These are phyloP conservation scores for Cryphonectria nitschkei DNA, from an alignment of 2,329 filamentous ascomycete species.

Conservation along the genomic window DNA sequence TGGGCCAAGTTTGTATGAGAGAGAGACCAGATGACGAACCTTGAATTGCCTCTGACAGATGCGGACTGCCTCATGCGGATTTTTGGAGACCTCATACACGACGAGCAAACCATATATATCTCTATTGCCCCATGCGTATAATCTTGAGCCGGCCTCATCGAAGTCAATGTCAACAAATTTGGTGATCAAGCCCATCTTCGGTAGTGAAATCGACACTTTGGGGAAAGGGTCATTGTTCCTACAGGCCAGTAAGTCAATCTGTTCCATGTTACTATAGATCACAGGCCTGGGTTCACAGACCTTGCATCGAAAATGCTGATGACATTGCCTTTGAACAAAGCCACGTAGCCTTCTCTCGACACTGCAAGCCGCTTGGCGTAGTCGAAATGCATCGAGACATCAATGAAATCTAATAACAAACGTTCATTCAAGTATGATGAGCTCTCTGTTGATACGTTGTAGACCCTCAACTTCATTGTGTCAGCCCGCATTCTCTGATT, in stretches of 20 bases:
- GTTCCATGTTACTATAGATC: too few species aligned
- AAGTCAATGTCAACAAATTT: slow-evolving; percentile 21
- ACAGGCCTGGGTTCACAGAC: not conserved
- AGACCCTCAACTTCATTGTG: slow-evolving; percentile 11
- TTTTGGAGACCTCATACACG: not conserved
- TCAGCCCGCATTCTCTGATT: not conserved
- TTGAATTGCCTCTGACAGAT: slow-evolving; percentile 14
- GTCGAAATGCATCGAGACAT: not conserved
- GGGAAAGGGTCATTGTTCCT: not conserved
- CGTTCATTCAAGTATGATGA: not conserved
- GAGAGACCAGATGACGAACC: not conserved
- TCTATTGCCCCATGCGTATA: slow-evolving; percentile 19
- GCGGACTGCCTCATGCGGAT: not conserved
- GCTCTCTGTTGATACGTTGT: not conserved
- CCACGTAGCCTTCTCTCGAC: slow-evolving; percentile 14
- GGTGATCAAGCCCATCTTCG: not conserved
- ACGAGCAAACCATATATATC: slow-evolving; percentile 6
- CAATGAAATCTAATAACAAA: not conserved
- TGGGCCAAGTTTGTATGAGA: not conserved
- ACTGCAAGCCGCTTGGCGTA: slow-evolving; percentile 17
- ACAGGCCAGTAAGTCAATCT: not conserved
- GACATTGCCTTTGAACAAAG: slow-evolving; percentile 12
- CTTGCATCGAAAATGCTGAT: slow-evolving; percentile 17
- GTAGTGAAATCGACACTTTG: not conserved
- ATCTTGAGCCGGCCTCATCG: slow-evolving; percentile 3